phyloP scores from a whole-genome alignment of 352 stramenopile species.

The Globisporangium rhizosaccharum region DNA sequence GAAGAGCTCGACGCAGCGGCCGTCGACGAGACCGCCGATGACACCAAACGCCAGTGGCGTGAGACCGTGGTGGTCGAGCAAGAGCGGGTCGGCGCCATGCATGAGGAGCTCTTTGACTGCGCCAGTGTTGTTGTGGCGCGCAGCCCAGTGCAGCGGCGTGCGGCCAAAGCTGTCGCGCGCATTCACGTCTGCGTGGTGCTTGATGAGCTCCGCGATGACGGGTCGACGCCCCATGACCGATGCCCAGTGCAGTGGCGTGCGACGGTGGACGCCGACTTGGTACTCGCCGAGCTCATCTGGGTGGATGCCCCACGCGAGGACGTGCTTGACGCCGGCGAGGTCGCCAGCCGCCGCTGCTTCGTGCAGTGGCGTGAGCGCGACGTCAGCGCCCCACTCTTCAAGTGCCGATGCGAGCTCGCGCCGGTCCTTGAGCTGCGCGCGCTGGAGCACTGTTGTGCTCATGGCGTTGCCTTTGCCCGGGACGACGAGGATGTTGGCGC shows the following conservation, averaged over 20 bases:
- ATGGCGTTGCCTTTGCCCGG: slow-evolving; percentile 52
- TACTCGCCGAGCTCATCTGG: slow-evolving; percentile 68
- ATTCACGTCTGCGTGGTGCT: slow-evolving; percentile 45
- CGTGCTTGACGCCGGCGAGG: slow-evolving; percentile 39
- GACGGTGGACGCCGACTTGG: slow-evolving; percentile 47
- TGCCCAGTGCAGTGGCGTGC: slow-evolving; percentile 73
- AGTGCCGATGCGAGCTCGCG: slow-evolving; percentile 49
- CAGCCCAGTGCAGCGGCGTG: slow-evolving; percentile 72
- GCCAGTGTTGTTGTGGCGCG: slow-evolving; percentile 57
- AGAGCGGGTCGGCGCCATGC: slow-evolving; percentile 38
- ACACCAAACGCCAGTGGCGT: slow-evolving; percentile 64
- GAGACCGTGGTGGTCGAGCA: slow-evolving; percentile 56
- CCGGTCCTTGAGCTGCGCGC: slow-evolving; percentile 53
- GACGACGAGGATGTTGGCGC: slow-evolving; percentile 67
- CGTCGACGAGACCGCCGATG: slow-evolving; percentile 40
- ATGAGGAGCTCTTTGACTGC: slow-evolving; percentile 49
- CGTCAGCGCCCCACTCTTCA: slow-evolving; percentile 70
- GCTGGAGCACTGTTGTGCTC: slow-evolving; percentile 71
- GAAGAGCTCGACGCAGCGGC: slow-evolving; percentile 48
- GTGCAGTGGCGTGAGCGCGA: slow-evolving; percentile 73
- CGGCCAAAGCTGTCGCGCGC: slow-evolving; percentile 52
- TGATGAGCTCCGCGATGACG: slow-evolving; percentile 52
- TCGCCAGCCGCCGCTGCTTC: slow-evolving; percentile 57
- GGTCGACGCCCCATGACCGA: slow-evolving; percentile 52
- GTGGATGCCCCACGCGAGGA: slow-evolving; percentile 47